A percentile compares a stretch with the other conserved stretches of the same genome.
phyloP scores from a whole-genome alignment of 2,329 filamentous ascomycete genomes.

The Zasmidium angulare region DNA sequence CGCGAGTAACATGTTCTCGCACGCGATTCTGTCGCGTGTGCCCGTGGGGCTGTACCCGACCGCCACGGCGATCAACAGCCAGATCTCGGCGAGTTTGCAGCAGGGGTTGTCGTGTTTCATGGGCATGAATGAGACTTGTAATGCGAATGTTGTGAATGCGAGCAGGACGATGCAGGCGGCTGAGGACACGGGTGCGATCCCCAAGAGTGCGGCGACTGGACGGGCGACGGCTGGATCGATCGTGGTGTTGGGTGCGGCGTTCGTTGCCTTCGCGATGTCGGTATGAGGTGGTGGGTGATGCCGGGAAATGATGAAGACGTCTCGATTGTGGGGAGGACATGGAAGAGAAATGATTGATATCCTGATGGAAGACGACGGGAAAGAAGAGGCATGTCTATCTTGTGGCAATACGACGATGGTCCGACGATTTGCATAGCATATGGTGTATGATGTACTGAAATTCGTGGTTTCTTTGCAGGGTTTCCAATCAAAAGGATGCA shows the following conservation, averaged over 20 bases:
- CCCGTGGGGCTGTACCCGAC: background rate
- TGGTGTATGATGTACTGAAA: background rate
- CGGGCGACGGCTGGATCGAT: background rate
- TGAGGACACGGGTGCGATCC: background rate
- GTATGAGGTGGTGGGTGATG: too few relatives aligned
- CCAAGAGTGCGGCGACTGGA: background rate
- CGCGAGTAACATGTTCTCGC: background rate
- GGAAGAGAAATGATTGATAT: too few relatives aligned
- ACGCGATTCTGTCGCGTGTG: background rate
- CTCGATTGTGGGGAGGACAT: background rate
- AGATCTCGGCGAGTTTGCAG: constrained; percentile 1
- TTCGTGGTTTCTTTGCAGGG: background rate
- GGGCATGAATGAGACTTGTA: constrained; percentile 7
- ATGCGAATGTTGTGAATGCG: background rate
- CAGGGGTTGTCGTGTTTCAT: constrained; percentile 9
- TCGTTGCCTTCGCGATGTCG: constrained; percentile 3
- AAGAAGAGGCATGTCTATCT: background rate
- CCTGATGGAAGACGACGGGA: background rate
- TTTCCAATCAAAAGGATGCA: background rate
- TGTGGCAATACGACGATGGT: background rate
- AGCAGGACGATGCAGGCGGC: background rate
- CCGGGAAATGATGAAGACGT: too few relatives aligned
- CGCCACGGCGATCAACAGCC: constrained; percentile 1
- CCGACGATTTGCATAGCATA: background rate
- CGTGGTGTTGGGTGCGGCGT: background rate